Evolutionary conservation across 2,329 filamentous ascomycete genomes (phyloP).

Genomic region (Cytospora mali): DNA sequence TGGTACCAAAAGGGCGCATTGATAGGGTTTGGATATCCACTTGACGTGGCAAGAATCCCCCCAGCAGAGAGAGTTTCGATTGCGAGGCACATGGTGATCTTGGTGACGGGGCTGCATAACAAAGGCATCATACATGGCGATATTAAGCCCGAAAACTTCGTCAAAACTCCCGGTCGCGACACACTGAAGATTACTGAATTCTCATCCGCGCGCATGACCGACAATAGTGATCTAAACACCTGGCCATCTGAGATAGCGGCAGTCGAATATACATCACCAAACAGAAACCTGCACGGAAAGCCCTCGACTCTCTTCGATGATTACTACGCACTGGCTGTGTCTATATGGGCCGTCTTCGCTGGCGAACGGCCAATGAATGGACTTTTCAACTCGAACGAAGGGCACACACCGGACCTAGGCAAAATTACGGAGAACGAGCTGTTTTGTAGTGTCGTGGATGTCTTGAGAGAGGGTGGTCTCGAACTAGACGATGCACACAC

Average conservation of each 20-base stretch:
- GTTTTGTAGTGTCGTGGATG: conserved; percentile 18
- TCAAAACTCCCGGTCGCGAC: conserved; percentile 2
- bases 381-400: conserved; percentile 19
- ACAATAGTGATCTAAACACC: conserved; percentile 17
- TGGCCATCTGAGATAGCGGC: conserved; percentile 10
- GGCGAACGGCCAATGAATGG: conserved; percentile 11
- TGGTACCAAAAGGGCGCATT: conserved; percentile 21
- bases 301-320: conserved; percentile 11
- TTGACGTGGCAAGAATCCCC: conserved; percentile 13
- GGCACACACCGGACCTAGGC: conserved; percentile 7
- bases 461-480: conserved; percentile 12
- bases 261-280: conserved; percentile 8
- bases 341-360: conserved; percentile 17
- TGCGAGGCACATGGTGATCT: conserved; percentile 10
- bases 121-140: conserved; percentile 17
- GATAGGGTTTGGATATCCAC: conserved; percentile 9
- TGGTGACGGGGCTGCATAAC: conserved; percentile 13
- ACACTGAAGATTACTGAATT: conserved; percentile 6
- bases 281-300: neutral
- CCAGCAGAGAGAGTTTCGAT: conserved; percentile 18
- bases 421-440: conserved; percentile 21
- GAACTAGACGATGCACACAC: neutral
- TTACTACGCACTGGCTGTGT: conserved; percentile 17
- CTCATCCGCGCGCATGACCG: conserved; percentile 12
- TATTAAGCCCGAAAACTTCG: conserved; percentile 15